Evolutionary conservation across 768 basidiomycete genomes (phyloP), one percentile per base, ranked within the genome.

Genomic region (Leccinum uliginosum): DNA sequence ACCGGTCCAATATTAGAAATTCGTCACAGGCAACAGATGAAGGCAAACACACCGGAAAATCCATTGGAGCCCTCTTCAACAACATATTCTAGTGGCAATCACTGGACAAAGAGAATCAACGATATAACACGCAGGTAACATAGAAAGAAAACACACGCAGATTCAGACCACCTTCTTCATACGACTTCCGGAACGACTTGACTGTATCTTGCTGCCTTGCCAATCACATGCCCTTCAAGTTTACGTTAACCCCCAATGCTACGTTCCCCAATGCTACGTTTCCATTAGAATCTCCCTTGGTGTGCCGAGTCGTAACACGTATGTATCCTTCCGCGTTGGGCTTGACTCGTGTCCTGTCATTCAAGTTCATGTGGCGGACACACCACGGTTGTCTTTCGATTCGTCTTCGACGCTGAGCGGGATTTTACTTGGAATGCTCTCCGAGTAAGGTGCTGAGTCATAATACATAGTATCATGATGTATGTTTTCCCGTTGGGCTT

Each of bases 11-110:
- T 30, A 58, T 62, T 24, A 58, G 51, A 17, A 11, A 26, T 52
- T 48, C 10, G 10, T 19, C 34, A 32, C 27, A 29, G 32, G 23
- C 15, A 47, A 49, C 27, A 32, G 17, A 30, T 53, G 44, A 12
- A 26, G 46, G 15, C 35, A 48, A 40, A 71, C 81, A 54, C 65
- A 88, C 87, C 23, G 87, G 88, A 73, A 96, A 92, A 68, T 96
- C 93, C 17, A 96, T n/a, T n/a, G n/a, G n/a, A 79, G 0, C 93
- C 93, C 74, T 96, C 93, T 71, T 96, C 93, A 0, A 91, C 93
- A 14, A 95, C 91, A 6, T n/a, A n/a, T n/a, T n/a, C 86, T 85
- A 0, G 92, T 93, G 3, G 91, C 89, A 60, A 94, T 77, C 21
- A 94, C 87, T 85, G 56, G 34, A 57, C 38, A 51, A 27, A 44